phyloP scores from a whole-genome alignment of 139 green algal species.

The Gonium pectorale region DNA sequence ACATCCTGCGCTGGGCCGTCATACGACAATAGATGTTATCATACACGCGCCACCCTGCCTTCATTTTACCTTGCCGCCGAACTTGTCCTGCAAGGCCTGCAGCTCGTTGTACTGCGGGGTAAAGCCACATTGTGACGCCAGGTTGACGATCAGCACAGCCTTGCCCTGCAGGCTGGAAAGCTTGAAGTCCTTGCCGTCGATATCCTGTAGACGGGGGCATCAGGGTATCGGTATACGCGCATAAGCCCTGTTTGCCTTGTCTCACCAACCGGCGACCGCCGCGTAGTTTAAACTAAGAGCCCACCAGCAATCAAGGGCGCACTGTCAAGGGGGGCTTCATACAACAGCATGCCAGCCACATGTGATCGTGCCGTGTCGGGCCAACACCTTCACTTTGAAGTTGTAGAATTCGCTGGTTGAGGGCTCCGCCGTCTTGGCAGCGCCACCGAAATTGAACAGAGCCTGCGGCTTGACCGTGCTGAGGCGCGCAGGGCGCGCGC shows the following conservation, averaged over 20 bases:
- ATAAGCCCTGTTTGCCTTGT: too few relatives aligned
- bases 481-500: neutral
- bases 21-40: too few relatives aligned
- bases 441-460: neutral
- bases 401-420: conserved; percentile 49
- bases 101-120: conserved; percentile 60
- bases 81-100: conserved; percentile 75
- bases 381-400: conserved; percentile 60
- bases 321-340: neutral
- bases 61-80: conserved; percentile 50
- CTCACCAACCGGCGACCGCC: too few relatives aligned
- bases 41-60: too few relatives aligned
- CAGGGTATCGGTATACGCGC: neutral
- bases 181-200: conserved; percentile 54
- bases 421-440: conserved; percentile 26
- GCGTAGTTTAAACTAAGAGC: neutral
- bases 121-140: conserved; percentile 67
- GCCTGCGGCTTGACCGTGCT: neutral
- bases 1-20: too few relatives aligned
- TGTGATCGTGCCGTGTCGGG: too few relatives aligned
- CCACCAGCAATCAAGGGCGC: too few relatives aligned
- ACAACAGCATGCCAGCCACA: neutral
- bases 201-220: conserved; percentile 32
- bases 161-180: conserved; percentile 71
- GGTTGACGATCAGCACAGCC: conserved; percentile 78